These are phyloP conservation scores for Saccharomycopsis sp. DNA, from an alignment of 805 yeast genomes.

Conservation along the genomic window DNA sequence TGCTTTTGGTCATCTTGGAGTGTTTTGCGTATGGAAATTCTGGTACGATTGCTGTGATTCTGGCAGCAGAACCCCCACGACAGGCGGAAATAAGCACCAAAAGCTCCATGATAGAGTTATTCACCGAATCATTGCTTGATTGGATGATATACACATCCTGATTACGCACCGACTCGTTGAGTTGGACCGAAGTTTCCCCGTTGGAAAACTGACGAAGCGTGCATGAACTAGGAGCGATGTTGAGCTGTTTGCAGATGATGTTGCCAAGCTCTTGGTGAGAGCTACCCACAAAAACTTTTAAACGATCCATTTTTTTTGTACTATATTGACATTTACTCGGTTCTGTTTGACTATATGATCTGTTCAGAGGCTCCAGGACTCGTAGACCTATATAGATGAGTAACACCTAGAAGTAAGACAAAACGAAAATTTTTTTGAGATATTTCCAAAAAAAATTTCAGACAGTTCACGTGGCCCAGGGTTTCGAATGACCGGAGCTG, in stretches of 20 bases:
- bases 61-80: slow-evolving; percentile 89
- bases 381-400: neutral
- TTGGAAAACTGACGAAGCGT: slow-evolving; percentile 72
- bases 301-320: slow-evolving; percentile 28
- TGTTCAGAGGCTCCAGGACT: too few relatives aligned
- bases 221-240: slow-evolving; percentile 32
- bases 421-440: neutral
- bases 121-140: slow-evolving; percentile 67
- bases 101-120: slow-evolving; percentile 82
- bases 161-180: slow-evolving; percentile 84
- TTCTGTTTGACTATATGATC: neutral
- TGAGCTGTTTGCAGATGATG: slow-evolving; percentile 30
- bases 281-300: slow-evolving; percentile 31
- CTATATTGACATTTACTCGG: neutral
- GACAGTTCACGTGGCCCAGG: neutral
- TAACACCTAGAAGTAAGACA: neutral
- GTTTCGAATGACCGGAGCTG: neutral
- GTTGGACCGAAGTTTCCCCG: slow-evolving; percentile 81
- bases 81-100: slow-evolving; percentile 90
- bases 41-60: slow-evolving; percentile 92
- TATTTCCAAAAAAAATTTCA: neutral
- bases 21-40: slow-evolving; percentile 96
- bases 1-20: slow-evolving; percentile 36
- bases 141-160: slow-evolving; percentile 79
- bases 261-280: slow-evolving; percentile 32